Conservation (phyloP, 2,329 filamentous ascomycete species). For the Botrytis galanthina region DNA sequence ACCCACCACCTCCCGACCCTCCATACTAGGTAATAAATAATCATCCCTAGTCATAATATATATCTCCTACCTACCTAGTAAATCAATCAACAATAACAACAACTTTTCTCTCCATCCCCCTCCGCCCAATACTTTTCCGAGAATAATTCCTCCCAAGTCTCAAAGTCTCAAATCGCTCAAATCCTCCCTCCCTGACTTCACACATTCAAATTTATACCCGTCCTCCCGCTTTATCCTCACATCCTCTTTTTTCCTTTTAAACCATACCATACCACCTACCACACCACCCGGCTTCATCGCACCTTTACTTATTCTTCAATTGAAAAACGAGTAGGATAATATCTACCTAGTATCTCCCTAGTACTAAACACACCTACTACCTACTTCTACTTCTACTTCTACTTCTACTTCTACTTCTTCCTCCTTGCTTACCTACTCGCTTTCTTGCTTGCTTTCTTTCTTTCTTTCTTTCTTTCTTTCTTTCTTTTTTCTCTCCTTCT, state of each 20-base stretch:
- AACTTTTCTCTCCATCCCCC: neutral
- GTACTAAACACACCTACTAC: neutral
- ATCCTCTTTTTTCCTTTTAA: neutral
- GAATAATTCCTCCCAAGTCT: neutral
- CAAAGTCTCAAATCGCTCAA: neutral
- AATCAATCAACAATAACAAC: neutral
- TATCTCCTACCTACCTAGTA: neutral
- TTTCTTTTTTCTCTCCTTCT: neutral
- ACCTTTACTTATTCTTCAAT: neutral
- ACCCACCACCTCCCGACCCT: neutral
- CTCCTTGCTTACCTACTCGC: neutral
- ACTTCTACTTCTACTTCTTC: neutral
- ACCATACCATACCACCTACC: too few species aligned
- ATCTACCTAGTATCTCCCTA: neutral
- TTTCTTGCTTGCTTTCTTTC: too few species aligned
- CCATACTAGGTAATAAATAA: neutral
- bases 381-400: neutral
- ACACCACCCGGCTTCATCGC: too few species aligned
- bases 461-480: neutral
- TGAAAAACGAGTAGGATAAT: neutral
- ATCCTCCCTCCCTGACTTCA: conserved; percentile 2
- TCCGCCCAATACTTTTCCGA: neutral
- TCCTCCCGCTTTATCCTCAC: neutral
- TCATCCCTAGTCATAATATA: neutral
- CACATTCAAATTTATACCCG: neutral